Evolutionary conservation across 1,284 basidiomycete species (phyloP).

Genomic region (Fomitopsis schrenkii): DNA sequence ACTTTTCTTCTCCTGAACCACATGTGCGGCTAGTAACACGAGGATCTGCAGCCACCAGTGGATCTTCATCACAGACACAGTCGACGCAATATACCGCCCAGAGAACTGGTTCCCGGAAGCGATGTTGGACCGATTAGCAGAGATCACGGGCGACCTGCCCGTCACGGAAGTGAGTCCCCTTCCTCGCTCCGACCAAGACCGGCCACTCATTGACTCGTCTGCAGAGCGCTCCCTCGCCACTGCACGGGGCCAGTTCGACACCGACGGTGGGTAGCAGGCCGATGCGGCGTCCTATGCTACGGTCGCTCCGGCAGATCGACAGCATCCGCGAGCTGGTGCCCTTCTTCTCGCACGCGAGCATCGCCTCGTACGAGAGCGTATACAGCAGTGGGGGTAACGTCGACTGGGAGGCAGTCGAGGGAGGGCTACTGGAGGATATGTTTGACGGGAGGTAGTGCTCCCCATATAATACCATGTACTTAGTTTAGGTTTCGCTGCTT

Average conservation of each 20-base stretch:
- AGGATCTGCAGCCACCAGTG: slow-evolving; percentile 80
- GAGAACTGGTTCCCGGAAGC: slow-evolving; percentile 83
- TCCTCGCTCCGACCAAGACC: neutral
- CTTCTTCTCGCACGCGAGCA: slow-evolving; percentile 88
- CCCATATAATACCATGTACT: neutral
- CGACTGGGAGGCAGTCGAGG: slow-evolving; percentile 87
- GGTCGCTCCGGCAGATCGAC: slow-evolving; percentile 64
- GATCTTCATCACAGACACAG: slow-evolving; percentile 98
- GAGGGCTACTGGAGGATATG: slow-evolving; percentile 77
- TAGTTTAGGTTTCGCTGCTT: neutral
- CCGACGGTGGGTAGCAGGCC: slow-evolving; percentile 27
- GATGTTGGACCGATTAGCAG: slow-evolving; percentile 89
- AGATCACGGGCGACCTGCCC: slow-evolving; percentile 68
- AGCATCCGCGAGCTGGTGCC: slow-evolving; percentile 78
- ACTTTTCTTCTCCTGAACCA: neutral
- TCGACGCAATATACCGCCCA: slow-evolving; percentile 89
- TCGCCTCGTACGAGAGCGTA: slow-evolving; percentile 85
- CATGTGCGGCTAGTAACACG: slow-evolving; percentile 3
- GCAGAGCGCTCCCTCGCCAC: slow-evolving; percentile 11
- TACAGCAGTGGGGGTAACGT: slow-evolving; percentile 76
- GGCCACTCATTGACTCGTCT: neutral
- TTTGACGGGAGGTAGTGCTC: slow-evolving; percentile 67
- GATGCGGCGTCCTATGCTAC: slow-evolving; percentile 73
- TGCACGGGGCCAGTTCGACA: slow-evolving; percentile 14
- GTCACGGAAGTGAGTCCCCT: slow-evolving; percentile 29